A percentile compares a stretch with the other conserved stretches of the same genome.
These are phyloP conservation scores for Monosporascus sp. DNA, from an alignment of 2,329 filamentous ascomycete species.

Conservation along the genomic window DNA sequence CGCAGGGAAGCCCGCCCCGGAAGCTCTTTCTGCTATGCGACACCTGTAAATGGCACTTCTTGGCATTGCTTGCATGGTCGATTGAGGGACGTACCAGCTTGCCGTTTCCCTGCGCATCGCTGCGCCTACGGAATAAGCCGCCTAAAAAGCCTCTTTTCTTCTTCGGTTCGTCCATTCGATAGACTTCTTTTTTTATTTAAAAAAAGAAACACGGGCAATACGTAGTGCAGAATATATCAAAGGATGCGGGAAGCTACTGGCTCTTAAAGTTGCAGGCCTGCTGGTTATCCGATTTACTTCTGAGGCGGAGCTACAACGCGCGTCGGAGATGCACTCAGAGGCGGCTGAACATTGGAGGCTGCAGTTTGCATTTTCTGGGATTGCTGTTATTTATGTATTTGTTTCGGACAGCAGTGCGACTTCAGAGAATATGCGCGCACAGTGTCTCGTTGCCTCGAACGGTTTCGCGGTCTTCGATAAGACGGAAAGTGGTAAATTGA, in stretches of 20 bases:
- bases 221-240: too few species aligned
- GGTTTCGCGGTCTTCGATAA: too few species aligned
- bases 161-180: constrained; percentile 26
- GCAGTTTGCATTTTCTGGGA: background rate
- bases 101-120: constrained; percentile 32
- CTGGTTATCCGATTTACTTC: too few species aligned
- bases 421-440: too few species aligned
- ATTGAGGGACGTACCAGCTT: constrained; percentile 29
- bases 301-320: background rate
- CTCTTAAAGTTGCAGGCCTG: too few species aligned
- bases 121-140: constrained; percentile 44
- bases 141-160: constrained; percentile 44
- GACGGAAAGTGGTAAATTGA: too few species aligned
- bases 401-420: background rate
- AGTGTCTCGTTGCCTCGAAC: too few species aligned
- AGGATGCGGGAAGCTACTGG: background rate
- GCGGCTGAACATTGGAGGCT: background rate
- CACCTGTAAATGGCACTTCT: background rate
- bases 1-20: constrained; percentile 30
- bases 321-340: background rate
- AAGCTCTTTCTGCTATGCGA: constrained; percentile 23
- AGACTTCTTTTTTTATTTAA: background rate
- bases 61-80: background rate
- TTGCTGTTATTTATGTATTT: background rate
- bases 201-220: background rate